Base-by-base conservation (phyloP, 805 yeast species). In the Nakazawaea populi region DNA sequence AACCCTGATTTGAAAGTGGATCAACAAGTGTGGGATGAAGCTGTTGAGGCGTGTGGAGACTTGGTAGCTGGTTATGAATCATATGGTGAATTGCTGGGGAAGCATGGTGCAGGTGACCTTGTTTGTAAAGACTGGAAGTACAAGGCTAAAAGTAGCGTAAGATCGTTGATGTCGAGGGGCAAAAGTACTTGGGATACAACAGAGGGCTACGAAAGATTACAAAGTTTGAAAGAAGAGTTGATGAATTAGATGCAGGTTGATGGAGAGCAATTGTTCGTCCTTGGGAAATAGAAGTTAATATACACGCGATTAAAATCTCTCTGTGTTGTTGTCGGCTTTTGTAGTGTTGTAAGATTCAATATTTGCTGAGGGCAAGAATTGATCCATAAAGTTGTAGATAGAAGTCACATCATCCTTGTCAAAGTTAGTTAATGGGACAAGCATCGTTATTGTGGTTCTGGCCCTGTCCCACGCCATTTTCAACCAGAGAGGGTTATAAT, bases 41-140 rank as follows among this genome's bases (percentile, higher is more conserved):
- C 96, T 0, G 90, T 88, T 4, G 91, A 83, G 27, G 77, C 87
- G 0, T 87, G 96, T 62, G 66, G 71, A 35, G 96, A 90, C 54
- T 72, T 92, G 51, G 83, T 87, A 2, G 87, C 94, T 40, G 92
- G 96, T 1, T 92, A 90, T 64, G 90, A 85, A 61, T 83, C 87
- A 3, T 74, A 88, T 34, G 98, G 98, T n/a, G 94, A 86, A 52
- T 66, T 80, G 57, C 86, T 87, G 9, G 95, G 95, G 6, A 84
- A 80, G 59, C 77, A 83, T 60, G 86, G 85, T 28, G 90, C 89
- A 2, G 95, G 85, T 24, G 89, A 87, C 63, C 57, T 85, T n/a
- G 95, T 91, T 8, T 90, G 97, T 65, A 82, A 84, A 61, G 96
- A 90, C 62, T 91, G 97, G 97, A 86, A 81, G 61, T 87, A 85